These are phyloP conservation scores for Gossypium longicalyx DNA, from an alignment of 345 rosid species.

Conservation along the genomic window DNA sequence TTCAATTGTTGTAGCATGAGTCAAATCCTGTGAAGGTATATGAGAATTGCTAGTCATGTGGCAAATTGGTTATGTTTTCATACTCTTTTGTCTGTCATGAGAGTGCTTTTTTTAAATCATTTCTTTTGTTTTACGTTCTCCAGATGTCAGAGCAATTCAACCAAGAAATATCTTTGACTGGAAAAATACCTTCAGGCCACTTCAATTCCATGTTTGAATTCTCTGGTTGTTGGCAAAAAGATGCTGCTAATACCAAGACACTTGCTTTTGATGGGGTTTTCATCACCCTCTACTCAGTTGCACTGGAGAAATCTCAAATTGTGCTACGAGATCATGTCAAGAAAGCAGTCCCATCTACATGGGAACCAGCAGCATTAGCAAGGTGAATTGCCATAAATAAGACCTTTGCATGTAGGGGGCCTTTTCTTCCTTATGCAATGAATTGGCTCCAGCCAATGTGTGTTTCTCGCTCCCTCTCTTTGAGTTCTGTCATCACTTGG, in stretches of 20 bases:
- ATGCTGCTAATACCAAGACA: constrained; percentile 85
- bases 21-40: background rate
- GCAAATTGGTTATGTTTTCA: background rate
- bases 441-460: background rate
- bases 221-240: constrained; percentile 89
- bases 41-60: background rate
- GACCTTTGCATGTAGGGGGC: background rate
- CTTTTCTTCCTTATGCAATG: background rate
- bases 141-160: constrained; percentile 99
- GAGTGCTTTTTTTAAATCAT: background rate
- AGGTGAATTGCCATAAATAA: constrained; percentile 28
- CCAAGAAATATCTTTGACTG: constrained; percentile 77
- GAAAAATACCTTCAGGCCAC: constrained; percentile 89
- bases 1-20: background rate
- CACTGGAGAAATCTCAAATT: constrained; percentile 62
- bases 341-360: constrained; percentile 58
- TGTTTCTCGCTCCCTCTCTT: background rate
- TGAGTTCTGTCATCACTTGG: background rate
- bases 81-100: background rate
- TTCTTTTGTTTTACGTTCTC: constrained; percentile 6
- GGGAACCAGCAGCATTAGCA: constrained; percentile 79
- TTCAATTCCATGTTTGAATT: constrained; percentile 89
- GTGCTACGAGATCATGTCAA: constrained; percentile 58
- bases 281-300: constrained; percentile 61
- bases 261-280: constrained; percentile 87